Evolutionary conservation across 352 stramenopile genomes (phyloP).

Genomic region (Hyaloperonospora brassicae): DNA sequence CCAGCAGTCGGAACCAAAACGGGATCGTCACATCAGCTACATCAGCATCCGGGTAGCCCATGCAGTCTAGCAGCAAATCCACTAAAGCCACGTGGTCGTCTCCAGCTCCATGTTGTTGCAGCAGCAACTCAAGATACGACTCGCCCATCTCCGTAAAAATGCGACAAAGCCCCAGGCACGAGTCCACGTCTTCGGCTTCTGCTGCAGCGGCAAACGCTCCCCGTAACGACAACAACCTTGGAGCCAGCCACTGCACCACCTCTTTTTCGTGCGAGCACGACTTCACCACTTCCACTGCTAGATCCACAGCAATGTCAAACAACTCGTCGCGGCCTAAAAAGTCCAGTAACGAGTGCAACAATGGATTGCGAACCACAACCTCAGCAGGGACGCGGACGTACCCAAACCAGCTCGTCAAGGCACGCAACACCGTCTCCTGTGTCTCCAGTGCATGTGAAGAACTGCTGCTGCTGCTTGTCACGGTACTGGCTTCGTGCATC

Average conservation of each 20-base stretch:
- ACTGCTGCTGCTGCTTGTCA: conserved; percentile 6
- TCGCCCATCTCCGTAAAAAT: conserved; percentile 89
- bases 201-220: conserved; percentile 43
- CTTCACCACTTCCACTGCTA: conserved; percentile 71
- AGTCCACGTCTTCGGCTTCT: conserved; percentile 60
- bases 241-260: conserved; percentile 73
- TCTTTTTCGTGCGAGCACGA: conserved; percentile 43
- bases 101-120: conserved; percentile 27
- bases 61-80: conserved; percentile 83
- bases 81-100: conserved; percentile 60
- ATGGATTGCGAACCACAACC: conserved; percentile 48
- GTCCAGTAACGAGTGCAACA: conserved; percentile 56
- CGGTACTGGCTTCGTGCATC: conserved; percentile 48
- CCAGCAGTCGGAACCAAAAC: conserved; percentile 72
- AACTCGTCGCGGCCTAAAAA: conserved; percentile 69
- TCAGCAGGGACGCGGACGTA: conserved; percentile 37
- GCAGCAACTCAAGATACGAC: conserved; percentile 69
- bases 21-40: conserved; percentile 78
- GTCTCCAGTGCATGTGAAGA: conserved; percentile 26
- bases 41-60: conserved; percentile 70
- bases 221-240: conserved; percentile 61
- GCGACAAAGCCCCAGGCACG: conserved; percentile 68
- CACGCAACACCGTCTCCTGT: conserved; percentile 53
- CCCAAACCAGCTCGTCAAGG: conserved; percentile 53
- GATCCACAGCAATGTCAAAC: conserved; percentile 77